These are phyloP conservation scores for Podaxis sp. DNA, from an alignment of 768 basidiomycete genomes.

Conservation along the genomic window DNA sequence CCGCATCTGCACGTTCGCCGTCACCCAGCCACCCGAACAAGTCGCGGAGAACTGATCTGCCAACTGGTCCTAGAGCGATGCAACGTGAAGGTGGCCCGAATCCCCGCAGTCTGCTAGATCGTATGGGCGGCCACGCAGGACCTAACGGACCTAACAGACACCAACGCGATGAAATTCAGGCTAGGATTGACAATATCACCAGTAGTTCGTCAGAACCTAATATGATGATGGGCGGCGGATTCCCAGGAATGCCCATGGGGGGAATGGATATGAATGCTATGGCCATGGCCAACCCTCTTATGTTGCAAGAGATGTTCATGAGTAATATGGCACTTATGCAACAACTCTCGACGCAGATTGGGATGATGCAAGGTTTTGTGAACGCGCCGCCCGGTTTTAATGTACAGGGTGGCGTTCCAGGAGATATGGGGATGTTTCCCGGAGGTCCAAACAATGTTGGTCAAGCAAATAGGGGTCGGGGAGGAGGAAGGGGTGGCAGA, in stretches of 20 bases:
- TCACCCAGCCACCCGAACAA: conserved; percentile 69
- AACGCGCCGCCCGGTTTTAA: conserved; percentile 52
- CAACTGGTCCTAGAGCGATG: conserved; percentile 88
- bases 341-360: conserved; percentile 86
- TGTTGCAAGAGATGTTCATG: conserved; percentile 90
- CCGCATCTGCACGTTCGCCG: conserved; percentile 67
- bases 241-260: conserved; percentile 36
- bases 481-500: conserved; percentile 41
- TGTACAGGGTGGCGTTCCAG: conserved; percentile 53
- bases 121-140: conserved; percentile 64
- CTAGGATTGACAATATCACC: conserved; percentile 77
- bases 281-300: conserved; percentile 57
- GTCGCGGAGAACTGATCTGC: conserved; percentile 70
- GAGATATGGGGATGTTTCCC: conserved; percentile 54
- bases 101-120: conserved; percentile 73
- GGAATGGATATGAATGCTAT: conserved; percentile 66
- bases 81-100: conserved; percentile 41
- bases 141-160: conserved; percentile 39
- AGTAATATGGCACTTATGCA: conserved; percentile 93
- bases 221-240: conserved; percentile 53
- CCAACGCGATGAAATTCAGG: conserved; percentile 70
- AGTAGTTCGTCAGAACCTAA: conserved; percentile 53
- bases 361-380: conserved; percentile 67
- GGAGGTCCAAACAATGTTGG: conserved; percentile 36
- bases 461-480: conserved; percentile 32